Conservation (phyloP, 176 grass and related monocot species). For the Echinochloa phyllopogon region DNA sequence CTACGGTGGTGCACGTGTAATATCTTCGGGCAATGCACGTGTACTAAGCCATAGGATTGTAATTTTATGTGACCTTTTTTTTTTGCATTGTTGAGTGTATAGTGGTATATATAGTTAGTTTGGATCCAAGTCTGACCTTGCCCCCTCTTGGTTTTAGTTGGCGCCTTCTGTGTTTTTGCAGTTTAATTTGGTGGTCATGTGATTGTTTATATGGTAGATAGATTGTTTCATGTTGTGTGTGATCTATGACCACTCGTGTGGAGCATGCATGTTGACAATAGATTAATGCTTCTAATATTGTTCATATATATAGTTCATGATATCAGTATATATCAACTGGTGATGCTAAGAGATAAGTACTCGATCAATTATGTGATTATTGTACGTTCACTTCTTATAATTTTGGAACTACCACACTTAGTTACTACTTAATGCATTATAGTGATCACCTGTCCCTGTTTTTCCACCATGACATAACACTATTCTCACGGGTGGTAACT, state of each 20-base stretch:
- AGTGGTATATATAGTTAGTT: background rate
- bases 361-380: too few species aligned
- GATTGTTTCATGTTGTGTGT: background rate
- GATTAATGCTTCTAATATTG: background rate
- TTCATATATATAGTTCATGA: background rate
- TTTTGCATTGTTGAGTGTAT: background rate
- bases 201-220: background rate
- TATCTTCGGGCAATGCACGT: constrained; percentile 15
- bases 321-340: background rate
- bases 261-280: background rate
- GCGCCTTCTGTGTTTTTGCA: background rate
- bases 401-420: too few species aligned
- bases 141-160: background rate
- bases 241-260: constrained; percentile 32
- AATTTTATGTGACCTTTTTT: too few species aligned
- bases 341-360: too few species aligned
- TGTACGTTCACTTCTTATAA: too few species aligned
- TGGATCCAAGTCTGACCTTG: background rate
- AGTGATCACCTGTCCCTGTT: too few species aligned
- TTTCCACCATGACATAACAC: too few species aligned
- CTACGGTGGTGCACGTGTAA: background rate
- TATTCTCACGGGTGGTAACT: too few species aligned
- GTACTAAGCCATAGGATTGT: too few species aligned
- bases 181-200: background rate
- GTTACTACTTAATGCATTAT: too few species aligned